Conservation (phyloP, 441 rosid species). For the Adansonia rubrostipa region DNA sequence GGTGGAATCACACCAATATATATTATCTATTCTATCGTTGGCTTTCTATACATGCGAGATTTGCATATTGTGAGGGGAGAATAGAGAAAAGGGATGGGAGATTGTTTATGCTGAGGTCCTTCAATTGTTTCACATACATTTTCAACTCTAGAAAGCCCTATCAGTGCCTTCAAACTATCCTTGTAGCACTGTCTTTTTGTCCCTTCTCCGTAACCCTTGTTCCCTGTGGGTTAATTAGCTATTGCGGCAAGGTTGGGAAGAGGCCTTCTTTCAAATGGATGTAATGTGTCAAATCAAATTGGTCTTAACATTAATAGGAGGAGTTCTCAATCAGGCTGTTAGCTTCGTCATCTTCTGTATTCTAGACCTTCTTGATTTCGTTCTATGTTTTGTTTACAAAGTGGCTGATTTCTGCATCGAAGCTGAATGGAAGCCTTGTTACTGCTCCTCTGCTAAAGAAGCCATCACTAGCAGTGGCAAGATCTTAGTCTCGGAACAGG, state of each 20-base stretch:
- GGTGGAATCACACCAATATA: no score
- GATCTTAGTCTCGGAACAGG: slow-evolving; percentile 75
- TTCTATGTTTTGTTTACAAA: slow-evolving; percentile 71
- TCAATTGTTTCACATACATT: not conserved
- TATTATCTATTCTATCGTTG: not conserved
- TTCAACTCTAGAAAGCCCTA: not conserved
- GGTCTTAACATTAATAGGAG: slow-evolving; percentile 47
- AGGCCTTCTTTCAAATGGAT: slow-evolving; percentile 30
- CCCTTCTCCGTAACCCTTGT: no score
- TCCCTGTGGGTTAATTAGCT: no score
- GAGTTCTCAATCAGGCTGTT: slow-evolving; percentile 52
- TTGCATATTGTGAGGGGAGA: slow-evolving; percentile 11
- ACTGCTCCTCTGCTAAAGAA: slow-evolving; percentile 66
- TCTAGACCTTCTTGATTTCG: slow-evolving; percentile 73
- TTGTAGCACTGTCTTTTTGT: not conserved
- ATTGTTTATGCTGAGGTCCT: not conserved
- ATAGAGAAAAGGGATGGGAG: not conserved
- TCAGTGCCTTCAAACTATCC: not conserved
- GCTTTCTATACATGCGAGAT: slow-evolving; percentile 3
- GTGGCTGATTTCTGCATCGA: slow-evolving; percentile 69
- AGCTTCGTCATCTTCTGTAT: slow-evolving; percentile 80
- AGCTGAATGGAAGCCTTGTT: slow-evolving; percentile 84
- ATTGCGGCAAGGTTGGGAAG: no score
- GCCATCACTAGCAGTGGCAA: slow-evolving; percentile 65
- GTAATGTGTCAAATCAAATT: slow-evolving; percentile 39